A percentile compares a stretch with the other conserved stretches of the same genome.
Evolutionary conservation across 1,284 basidiomycete genomes (phyloP).

Genomic region (Moniliella sp.): DNA sequence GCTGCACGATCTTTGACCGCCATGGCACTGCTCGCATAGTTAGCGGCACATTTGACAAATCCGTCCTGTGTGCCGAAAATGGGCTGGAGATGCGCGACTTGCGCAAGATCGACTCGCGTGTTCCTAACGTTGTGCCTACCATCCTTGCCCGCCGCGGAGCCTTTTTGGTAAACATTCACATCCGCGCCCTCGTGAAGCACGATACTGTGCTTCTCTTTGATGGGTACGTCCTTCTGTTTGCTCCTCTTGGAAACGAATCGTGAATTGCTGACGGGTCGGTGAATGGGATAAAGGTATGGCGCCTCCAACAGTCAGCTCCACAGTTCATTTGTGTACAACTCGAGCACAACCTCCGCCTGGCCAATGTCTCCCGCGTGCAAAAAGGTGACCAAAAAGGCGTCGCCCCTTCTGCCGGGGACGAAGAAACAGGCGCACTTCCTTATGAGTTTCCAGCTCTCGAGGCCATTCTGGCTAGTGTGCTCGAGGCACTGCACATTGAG

Average conservation of each 20-base stretch:
- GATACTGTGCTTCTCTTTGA: conserved; percentile 82
- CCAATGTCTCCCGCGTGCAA: conserved; percentile 1
- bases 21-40: conserved; percentile 50
- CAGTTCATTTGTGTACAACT: conserved; percentile 25
- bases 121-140: conserved; percentile 75
- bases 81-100: conserved; percentile 77
- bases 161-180: conserved; percentile 66
- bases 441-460: conserved; percentile 27
- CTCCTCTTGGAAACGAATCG: background rate
- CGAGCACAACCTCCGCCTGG: conserved; percentile 14
- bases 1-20: conserved; percentile 23
- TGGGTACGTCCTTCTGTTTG: conserved; percentile 43
- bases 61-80: conserved; percentile 70
- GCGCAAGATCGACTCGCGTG: conserved; percentile 79
- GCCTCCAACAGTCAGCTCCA: conserved; percentile 13
- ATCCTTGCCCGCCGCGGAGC: conserved; percentile 71
- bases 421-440: conserved; percentile 5
- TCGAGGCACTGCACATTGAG: conserved; percentile 21
- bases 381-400: too few relatives aligned
- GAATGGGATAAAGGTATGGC: conserved; percentile 14
- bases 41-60: conserved; percentile 69
- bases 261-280: background rate
- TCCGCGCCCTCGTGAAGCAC: conserved; percentile 77
- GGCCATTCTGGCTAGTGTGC: conserved; percentile 16
- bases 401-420: conserved; percentile 1